phyloP scores from a whole-genome alignment of 1,284 basidiomycete species.

The Trametes hirsuta region DNA sequence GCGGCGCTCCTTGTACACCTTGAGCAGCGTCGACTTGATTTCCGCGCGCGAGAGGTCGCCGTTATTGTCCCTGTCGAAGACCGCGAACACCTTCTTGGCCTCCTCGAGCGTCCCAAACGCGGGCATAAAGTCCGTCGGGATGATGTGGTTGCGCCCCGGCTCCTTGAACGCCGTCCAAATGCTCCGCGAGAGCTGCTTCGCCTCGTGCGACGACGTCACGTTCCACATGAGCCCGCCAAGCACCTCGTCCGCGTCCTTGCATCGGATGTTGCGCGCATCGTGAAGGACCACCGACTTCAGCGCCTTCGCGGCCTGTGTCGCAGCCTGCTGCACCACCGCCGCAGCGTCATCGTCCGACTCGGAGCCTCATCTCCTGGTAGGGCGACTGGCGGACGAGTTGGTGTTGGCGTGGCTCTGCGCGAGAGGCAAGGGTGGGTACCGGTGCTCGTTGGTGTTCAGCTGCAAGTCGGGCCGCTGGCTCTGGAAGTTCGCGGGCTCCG shows the following conservation, averaged over 20 bases:
- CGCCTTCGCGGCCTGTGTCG: slow-evolving; percentile 63
- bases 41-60: slow-evolving; percentile 80
- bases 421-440: slow-evolving; percentile 22
- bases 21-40: slow-evolving; percentile 72
- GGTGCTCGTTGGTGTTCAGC: slow-evolving; percentile 16
- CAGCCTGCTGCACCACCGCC: slow-evolving; percentile 27
- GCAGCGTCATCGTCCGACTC: slow-evolving; percentile 30
- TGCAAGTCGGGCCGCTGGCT: slow-evolving; percentile 15
- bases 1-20: slow-evolving; percentile 77
- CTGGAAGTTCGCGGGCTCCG: slow-evolving; percentile 6
- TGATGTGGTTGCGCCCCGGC: slow-evolving; percentile 59
- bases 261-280: slow-evolving; percentile 71
- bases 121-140: slow-evolving; percentile 70
- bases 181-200: slow-evolving; percentile 73
- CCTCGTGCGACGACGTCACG: slow-evolving; percentile 60
- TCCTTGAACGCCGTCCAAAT: slow-evolving; percentile 69
- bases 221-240: slow-evolving; percentile 50
- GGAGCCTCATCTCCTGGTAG: slow-evolving; percentile 7
- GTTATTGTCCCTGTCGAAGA: slow-evolving; percentile 79
- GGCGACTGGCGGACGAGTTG: slow-evolving; percentile 8
- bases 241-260: slow-evolving; percentile 44
- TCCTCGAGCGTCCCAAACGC: slow-evolving; percentile 63
- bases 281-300: slow-evolving; percentile 70
- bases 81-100: slow-evolving; percentile 69
- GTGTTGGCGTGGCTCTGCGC: slow-evolving; percentile 24